Evolutionary conservation across 768 basidiomycete species (phyloP), one percentile per base, ranked within the genome.

Genomic region (Russula olivacea): DNA sequence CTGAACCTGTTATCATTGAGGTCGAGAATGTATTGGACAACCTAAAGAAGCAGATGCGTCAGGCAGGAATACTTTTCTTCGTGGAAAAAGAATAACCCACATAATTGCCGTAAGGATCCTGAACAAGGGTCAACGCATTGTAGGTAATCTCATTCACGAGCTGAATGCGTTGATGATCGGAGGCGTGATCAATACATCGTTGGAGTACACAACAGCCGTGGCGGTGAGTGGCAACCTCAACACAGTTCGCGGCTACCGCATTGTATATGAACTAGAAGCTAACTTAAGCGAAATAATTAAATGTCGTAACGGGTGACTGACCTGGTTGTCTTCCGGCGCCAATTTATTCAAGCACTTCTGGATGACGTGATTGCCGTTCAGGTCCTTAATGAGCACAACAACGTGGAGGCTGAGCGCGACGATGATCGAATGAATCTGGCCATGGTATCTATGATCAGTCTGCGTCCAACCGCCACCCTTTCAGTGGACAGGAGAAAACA

Each of bases 341-440:
- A 99, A 81, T 77, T 96, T 94, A 81, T 99, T 99, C 70, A 99
- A 78, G 76, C 97, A 99, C 76, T 99, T 99, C 76, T 99, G 97
- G 67, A 98, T 97, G 73, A 98, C 95, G 73, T 98, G 92, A 71
- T 96, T 96, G 56, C 93, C 93, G 72, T 96, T 96, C 71, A 96
- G 78, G 74, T 95, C 97, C 83, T 98, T 99, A 86, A 99, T 99
- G 69, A 99, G 83, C 67, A 95, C 94, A 36, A 99, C 97, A 70
- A 99, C 97, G 74, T 98, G 95, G 62, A 97, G 81, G 77, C 93
- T 96, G 71, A 99, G 85, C 5, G 97, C 96, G 65, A 95, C 81
- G 71, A 98, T 98, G 76, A 98, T 93, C 40, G 93, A 91, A 73
- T 94, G 91, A 69, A 99, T 98, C 87, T 97, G 89, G 75, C 80